Evolutionary conservation across 2,329 filamentous ascomycete genomes (phyloP).

Genomic region (Trichophyton verrucosum): DNA sequence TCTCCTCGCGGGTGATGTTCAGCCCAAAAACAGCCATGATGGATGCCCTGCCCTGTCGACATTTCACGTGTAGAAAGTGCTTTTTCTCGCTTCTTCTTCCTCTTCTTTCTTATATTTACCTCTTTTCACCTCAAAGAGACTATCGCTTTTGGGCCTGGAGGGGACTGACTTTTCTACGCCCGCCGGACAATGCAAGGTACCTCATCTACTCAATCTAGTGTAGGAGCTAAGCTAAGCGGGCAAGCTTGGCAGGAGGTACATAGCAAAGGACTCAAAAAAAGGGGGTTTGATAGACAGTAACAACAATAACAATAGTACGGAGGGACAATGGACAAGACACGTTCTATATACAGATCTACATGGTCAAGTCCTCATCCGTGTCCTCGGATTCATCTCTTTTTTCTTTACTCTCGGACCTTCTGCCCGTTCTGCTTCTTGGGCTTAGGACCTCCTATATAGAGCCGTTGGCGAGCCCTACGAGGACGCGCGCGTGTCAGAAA

Average conservation of each 20-base stretch:
- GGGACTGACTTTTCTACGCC: too few relatives aligned
- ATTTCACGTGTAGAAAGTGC: background rate
- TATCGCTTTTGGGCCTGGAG: too few relatives aligned
- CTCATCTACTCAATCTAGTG: too few relatives aligned
- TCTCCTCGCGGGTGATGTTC: background rate
- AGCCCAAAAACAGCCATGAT: background rate
- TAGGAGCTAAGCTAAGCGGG: too few relatives aligned
- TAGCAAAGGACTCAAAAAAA: too few relatives aligned
- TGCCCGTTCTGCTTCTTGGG: background rate
- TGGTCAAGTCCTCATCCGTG: background rate
- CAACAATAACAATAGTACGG: too few relatives aligned
- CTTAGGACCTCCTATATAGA: constrained; percentile 9
- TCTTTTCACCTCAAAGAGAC: background rate
- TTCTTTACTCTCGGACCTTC: background rate
- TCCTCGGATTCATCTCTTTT: background rate
- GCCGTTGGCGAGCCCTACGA: constrained; percentile 8
- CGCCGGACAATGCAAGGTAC: too few relatives aligned
- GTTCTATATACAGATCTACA: background rate
- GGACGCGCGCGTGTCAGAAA: background rate
- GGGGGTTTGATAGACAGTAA: too few relatives aligned
- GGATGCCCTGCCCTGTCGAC: background rate
- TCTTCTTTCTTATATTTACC: background rate
- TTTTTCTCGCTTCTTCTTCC: background rate
- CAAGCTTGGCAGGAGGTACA: too few relatives aligned
- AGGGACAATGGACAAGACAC: background rate